Evolutionary conservation across 306 rosid species (phyloP), one percentile per base, ranked within the genome.

Genomic region (Alnus rubra): DNA sequence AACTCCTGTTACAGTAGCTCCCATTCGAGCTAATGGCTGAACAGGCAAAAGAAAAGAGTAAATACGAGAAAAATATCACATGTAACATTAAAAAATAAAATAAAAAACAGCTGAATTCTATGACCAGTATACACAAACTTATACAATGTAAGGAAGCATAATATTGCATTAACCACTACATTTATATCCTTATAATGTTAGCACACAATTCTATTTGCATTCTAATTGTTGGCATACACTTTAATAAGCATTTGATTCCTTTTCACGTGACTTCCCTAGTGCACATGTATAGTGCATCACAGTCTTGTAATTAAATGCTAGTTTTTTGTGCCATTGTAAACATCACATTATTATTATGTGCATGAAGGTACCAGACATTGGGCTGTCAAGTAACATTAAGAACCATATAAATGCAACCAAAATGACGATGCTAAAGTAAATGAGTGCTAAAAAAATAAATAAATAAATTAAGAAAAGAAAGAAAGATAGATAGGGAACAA

Each of bases 11-110:
- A 95, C 98, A 45, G 84, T 81, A 67, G 98, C 98, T 81, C 98
- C 98, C 98, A 95, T 75, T 53, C 94, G 90, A 80, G 97, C 97
- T 80, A 92, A 83, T 23, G 98, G 98, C 98, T 95, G 86, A 84
- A 85, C 5, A 74, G 80, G 71, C 76, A 75, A 79, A 47, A 16
- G 51, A 78, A 59, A 75, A 58, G 62, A 49, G 69, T 53, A 65
- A 67, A 76, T 28, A 45, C 55, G 33, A 76, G 49, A 71, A 45
- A 62, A 77, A 48, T 65, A 86, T 44, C 47, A 82, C 15, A 33
- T 44, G 42, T 48, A 63, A 23, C 4, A n/a, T 54, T 54, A 1
- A 18, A 55, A 55, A 18, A 2, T 0, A 33, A 33, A 33, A 33
- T 0, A 33, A 28, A 52, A 30, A 7, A 1, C 23, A 31, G 13